Conservation (phyloP, 129 eudicot species). For the Rutidosis leptorrhynchoides region DNA sequence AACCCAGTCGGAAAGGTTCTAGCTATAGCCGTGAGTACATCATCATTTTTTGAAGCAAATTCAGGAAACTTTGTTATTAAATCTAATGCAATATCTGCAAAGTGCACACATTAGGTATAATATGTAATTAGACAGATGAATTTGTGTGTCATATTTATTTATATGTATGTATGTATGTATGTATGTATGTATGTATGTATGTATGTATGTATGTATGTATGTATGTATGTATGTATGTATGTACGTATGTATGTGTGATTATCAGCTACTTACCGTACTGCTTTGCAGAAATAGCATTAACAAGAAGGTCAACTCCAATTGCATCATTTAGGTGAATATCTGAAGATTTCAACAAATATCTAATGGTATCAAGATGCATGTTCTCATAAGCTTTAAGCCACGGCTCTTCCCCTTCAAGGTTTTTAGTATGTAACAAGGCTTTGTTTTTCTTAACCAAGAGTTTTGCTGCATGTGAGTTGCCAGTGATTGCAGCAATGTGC, state of each 20-base stretch:
- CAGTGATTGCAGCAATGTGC: too few relatives aligned
- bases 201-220: too few relatives aligned
- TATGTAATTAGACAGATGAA: too few relatives aligned
- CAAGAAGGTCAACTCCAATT: slow-evolving; percentile 7
- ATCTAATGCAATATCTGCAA: slow-evolving; percentile 2
- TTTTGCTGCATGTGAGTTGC: neutral
- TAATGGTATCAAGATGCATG: slow-evolving; percentile 14
- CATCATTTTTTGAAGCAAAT: neutral
- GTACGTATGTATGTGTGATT: too few relatives aligned
- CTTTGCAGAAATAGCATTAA: slow-evolving; percentile 18
- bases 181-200: too few relatives aligned
- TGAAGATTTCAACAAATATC: slow-evolving; percentile 7
- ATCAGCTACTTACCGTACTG: slow-evolving; percentile 11
- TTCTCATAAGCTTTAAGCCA: slow-evolving; percentile 19
- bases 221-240: too few relatives aligned
- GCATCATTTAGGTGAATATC: neutral
- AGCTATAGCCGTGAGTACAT: slow-evolving; percentile 20
- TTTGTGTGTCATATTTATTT: too few relatives aligned
- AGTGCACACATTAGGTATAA: too few relatives aligned
- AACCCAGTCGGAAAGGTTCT: slow-evolving; percentile 17
- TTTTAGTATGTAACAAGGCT: neutral
- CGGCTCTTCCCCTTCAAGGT: neutral
- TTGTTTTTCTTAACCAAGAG: neutral
- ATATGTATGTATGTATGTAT: too few relatives aligned
- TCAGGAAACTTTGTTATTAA: neutral